Percentiles rank a stretch among this genome's conserved stretches.
These are phyloP conservation scores for Penicillium brasilianum DNA, from an alignment of 2,329 filamentous ascomycete genomes.

Conservation along the genomic window DNA sequence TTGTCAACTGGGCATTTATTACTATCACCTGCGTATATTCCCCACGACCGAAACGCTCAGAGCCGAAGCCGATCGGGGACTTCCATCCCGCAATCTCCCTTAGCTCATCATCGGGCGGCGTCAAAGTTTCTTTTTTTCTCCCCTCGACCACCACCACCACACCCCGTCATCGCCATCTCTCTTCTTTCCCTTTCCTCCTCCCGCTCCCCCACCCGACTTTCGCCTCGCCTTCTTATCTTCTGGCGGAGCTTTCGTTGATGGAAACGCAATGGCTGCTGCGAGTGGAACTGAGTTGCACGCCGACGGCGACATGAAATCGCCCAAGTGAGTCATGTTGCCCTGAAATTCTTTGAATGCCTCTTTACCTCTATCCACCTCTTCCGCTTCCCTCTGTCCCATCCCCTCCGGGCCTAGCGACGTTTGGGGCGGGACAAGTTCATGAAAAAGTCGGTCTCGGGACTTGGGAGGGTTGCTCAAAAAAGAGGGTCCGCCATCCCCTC, in stretches of 20 bases:
- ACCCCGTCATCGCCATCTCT: constrained; percentile 20
- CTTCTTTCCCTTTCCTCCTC: constrained; percentile 6
- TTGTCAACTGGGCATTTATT: no score
- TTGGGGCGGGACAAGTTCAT: constrained; percentile 13
- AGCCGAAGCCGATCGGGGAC: constrained; percentile 27
- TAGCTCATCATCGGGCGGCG: constrained; percentile 39
- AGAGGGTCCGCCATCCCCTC: constrained; percentile 19
- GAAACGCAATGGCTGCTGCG: constrained; percentile 50
- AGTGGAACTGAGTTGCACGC: constrained; percentile 56
- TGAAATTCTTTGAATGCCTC: background rate
- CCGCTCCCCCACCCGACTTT: constrained; percentile 7
- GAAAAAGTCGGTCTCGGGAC: background rate
- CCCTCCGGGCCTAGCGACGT: background rate
- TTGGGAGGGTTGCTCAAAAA: constrained; percentile 9
- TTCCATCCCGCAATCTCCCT: constrained; percentile 44
- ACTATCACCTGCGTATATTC: no score
- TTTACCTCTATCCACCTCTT: background rate
- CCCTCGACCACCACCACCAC: constrained; percentile 15
- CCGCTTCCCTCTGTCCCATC: background rate
- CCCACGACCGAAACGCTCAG: background rate
- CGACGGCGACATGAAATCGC: constrained; percentile 63
- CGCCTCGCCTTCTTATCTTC: constrained; percentile 20
- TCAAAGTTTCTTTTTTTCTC: constrained; percentile 29
- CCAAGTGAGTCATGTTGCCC: constrained; percentile 57
- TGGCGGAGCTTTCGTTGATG: constrained; percentile 36